Percentiles rank a stretch among this genome's conserved stretches.
These are phyloP conservation scores for Rhizopogon salebrosus DNA, from an alignment of 768 basidiomycete species.

Conservation along the genomic window DNA sequence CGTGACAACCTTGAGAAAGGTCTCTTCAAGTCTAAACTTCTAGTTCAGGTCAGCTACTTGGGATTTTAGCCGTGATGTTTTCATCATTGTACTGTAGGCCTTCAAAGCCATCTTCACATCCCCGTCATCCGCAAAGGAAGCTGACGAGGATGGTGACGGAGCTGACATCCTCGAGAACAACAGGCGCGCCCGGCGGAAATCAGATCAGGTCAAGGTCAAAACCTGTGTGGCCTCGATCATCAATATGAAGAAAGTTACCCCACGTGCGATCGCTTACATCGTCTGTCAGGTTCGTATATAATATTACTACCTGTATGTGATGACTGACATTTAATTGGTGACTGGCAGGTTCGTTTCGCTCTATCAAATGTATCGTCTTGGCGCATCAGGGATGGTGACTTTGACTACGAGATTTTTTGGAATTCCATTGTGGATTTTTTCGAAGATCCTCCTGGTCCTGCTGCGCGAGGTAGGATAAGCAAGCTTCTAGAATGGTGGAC, in stretches of 20 bases:
- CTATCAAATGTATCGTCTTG: constrained; percentile 7
- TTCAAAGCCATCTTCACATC: constrained; percentile 9
- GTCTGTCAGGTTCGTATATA: constrained; percentile 16
- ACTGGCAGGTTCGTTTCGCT: constrained; percentile 10
- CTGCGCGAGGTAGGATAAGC: background rate
- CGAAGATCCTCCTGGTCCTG: background rate
- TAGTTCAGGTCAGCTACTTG: constrained; percentile 10
- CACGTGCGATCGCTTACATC: constrained; percentile 19
- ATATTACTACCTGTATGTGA: background rate
- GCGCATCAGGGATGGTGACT: constrained; percentile 2
- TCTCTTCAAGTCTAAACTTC: constrained; percentile 7
- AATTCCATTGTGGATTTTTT: constrained; percentile 13
- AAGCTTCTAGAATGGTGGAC: constrained; percentile 12
- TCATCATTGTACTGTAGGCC: constrained; percentile 1
- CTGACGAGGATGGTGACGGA: background rate
- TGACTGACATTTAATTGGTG: background rate
- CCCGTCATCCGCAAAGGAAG: constrained; percentile 9
- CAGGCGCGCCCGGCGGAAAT: background rate
- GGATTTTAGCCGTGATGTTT: background rate
- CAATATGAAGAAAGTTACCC: background rate
- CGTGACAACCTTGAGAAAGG: constrained; percentile 5
- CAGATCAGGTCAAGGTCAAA: background rate
- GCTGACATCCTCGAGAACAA: background rate
- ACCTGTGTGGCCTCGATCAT: constrained; percentile 6
- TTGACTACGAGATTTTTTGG: constrained; percentile 10